phyloP scores from a whole-genome alignment of 2,329 filamentous ascomycete genomes.

The Didymella segeticola region DNA sequence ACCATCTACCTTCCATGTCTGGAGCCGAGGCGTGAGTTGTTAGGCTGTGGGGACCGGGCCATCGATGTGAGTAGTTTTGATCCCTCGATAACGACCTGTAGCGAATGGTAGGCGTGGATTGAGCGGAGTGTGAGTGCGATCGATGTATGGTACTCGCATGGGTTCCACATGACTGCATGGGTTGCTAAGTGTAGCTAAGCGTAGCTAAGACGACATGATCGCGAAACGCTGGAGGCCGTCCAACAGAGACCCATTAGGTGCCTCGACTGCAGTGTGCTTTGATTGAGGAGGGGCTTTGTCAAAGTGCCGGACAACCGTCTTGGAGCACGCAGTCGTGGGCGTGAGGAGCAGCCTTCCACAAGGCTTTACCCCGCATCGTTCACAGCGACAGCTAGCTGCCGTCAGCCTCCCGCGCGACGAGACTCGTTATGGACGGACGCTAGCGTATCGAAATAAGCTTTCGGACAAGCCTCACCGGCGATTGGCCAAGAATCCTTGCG shows the following conservation, averaged over 20 bases:
- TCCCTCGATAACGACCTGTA: slow-evolving; percentile 18
- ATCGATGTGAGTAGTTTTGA: slow-evolving; percentile 8
- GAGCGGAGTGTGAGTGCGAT: slow-evolving; percentile 10
- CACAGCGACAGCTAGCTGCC: slow-evolving; percentile 28
- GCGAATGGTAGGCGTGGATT: slow-evolving; percentile 12
- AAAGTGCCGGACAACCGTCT: background rate
- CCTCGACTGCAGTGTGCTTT: background rate
- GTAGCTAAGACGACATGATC: background rate
- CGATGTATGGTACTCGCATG: slow-evolving; percentile 18
- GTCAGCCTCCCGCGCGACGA: slow-evolving; percentile 29
- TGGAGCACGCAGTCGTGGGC: background rate
- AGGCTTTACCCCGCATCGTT: slow-evolving; percentile 32
- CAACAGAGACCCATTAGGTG: background rate
- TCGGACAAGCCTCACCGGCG: slow-evolving; percentile 29
- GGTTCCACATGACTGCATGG: slow-evolving; percentile 9
- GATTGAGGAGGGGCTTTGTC: background rate
- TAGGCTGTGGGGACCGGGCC: slow-evolving; percentile 13
- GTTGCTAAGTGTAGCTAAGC: slow-evolving; percentile 15
- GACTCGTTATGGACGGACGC: slow-evolving; percentile 17
- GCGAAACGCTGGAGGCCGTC: background rate
- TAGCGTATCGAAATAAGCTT: slow-evolving; percentile 35
- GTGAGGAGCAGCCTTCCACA: background rate
- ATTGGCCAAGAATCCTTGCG: slow-evolving; percentile 36
- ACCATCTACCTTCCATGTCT: slow-evolving; percentile 28
- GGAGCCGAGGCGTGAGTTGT: slow-evolving; percentile 17